Evolutionary conservation across 306 rosid genomes (phyloP).

Genomic region (Medicago truncatula): MtrunA17r5.0-ANR NC_053049.1:25162001-25162500

Average conservation of each 20-base stretch:
- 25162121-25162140: background rate
- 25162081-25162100: constrained; percentile 15
- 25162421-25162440: too few relatives aligned
- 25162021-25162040: constrained; percentile 75
- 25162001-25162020: constrained; percentile 80
- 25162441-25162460: background rate
- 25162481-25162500: too few relatives aligned
- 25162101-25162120: background rate
- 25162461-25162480: background rate
- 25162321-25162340: background rate
- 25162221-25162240: background rate
- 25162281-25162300: background rate
- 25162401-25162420: background rate
- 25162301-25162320: background rate
- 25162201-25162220: background rate
- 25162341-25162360: background rate
- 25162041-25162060: constrained; percentile 86
- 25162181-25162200: background rate
- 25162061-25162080: constrained; percentile 86
- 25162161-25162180: background rate
- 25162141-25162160: background rate
- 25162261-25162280: background rate
- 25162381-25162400: background rate
- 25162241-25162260: background rate
- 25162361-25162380: background rate